Percentiles rank a stretch among this genome's conserved stretches.
Evolutionary conservation across 2,329 filamentous ascomycete genomes (phyloP).

Genomic region (Epichloe festucae): DNA sequence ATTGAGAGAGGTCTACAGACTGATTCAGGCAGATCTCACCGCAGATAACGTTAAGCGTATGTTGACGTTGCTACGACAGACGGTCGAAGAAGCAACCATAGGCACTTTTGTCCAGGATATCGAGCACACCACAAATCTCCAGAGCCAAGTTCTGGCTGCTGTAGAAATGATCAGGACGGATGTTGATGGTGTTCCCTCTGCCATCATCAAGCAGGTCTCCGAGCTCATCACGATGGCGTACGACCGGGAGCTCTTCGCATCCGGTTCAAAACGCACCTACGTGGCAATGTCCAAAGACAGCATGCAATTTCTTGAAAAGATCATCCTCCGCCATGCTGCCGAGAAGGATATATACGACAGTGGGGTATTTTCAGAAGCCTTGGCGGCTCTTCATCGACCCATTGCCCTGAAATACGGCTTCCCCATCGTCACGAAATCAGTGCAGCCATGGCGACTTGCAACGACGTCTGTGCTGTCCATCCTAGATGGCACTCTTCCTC

Average conservation of each 20-base stretch:
- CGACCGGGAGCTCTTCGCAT: slow-evolving; percentile 22
- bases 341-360: slow-evolving; percentile 58
- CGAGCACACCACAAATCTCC: slow-evolving; percentile 60
- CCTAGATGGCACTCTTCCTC: slow-evolving; percentile 50
- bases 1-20: slow-evolving; percentile 63
- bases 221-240: slow-evolving; percentile 63
- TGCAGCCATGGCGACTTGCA: slow-evolving; percentile 67
- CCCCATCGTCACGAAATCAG: slow-evolving; percentile 54
- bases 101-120: slow-evolving; percentile 58
- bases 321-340: slow-evolving; percentile 45
- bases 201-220: slow-evolving; percentile 56
- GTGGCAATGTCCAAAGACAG: slow-evolving; percentile 78
- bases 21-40: slow-evolving; percentile 53
- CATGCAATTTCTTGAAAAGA: slow-evolving; percentile 54
- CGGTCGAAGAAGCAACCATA: slow-evolving; percentile 56
- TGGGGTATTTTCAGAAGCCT: slow-evolving; percentile 49
- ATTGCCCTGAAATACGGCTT: slow-evolving; percentile 74
- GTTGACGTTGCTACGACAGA: slow-evolving; percentile 55
- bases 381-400: slow-evolving; percentile 55
- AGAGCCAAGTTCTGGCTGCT: slow-evolving; percentile 54
- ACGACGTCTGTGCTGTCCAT: slow-evolving; percentile 59
- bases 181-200: slow-evolving; percentile 48
- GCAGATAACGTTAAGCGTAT: slow-evolving; percentile 52
- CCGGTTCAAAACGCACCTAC: slow-evolving; percentile 54
- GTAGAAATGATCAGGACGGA: slow-evolving; percentile 57